Evolutionary conservation across 345 rosid genomes (phyloP).

Genomic region (Eucalyptus fibrosa): DNA sequence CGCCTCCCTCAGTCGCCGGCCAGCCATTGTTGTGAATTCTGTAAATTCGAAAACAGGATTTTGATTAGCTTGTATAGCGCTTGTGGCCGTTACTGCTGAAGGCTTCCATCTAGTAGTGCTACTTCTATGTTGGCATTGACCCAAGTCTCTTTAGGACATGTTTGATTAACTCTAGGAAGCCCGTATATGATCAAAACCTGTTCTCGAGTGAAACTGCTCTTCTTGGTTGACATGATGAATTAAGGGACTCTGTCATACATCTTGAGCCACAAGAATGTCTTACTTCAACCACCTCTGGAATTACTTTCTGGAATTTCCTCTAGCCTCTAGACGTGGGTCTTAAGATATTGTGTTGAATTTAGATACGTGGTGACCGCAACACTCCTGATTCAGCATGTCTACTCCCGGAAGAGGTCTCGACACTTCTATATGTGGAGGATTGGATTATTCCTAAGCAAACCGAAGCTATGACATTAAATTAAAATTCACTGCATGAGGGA

Average conservation of each 20-base stretch:
- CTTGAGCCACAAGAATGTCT: not conserved
- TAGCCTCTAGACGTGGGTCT: not conserved
- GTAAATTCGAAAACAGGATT: not conserved
- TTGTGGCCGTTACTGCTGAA: not conserved
- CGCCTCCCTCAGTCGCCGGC: slow-evolving; percentile 43
- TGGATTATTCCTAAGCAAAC: not conserved
- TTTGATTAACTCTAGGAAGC: not conserved
- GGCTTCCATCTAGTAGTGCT: not conserved
- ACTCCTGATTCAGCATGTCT: not conserved
- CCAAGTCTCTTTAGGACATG: not conserved
- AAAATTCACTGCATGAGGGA: not conserved
- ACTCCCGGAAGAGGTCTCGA: not conserved
- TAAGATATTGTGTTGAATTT: not conserved
- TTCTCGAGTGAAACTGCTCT: not conserved
- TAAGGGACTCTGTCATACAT: not conserved
- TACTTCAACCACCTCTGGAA: not conserved
- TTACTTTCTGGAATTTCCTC: not conserved
- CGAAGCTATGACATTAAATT: not conserved
- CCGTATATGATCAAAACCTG: not conserved
- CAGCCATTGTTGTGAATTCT: slow-evolving; percentile 59
- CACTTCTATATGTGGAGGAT: not conserved
- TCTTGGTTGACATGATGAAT: not conserved
- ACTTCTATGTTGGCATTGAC: not conserved
- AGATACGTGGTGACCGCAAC: not conserved
- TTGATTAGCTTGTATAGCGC: not conserved